A percentile compares a stretch with the other conserved stretches of the same genome.
These are phyloP conservation scores for Aleurites moluccanus DNA, from an alignment of 441 rosid genomes.

Conservation along the genomic window DNA sequence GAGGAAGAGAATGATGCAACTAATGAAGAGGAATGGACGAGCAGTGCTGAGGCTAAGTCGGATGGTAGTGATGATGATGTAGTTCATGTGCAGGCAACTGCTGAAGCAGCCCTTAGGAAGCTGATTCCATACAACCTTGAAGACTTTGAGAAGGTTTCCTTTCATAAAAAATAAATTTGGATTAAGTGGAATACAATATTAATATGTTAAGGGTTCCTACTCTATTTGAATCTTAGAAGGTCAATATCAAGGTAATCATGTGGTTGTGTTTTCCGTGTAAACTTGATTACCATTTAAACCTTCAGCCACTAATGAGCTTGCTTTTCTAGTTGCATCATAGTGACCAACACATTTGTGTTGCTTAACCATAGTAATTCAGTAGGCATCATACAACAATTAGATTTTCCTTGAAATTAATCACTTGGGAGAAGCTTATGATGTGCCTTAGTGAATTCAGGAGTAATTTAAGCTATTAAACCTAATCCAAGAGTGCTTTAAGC, in stretches of 20 bases:
- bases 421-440: background rate
- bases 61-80: slow-evolving; percentile 73
- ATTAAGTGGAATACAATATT: slow-evolving; percentile 1
- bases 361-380: background rate
- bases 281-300: background rate
- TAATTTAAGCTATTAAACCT: background rate
- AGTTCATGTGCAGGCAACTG: slow-evolving; percentile 62
- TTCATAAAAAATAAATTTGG: background rate
- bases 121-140: slow-evolving; percentile 65
- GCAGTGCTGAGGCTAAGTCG: slow-evolving; percentile 59
- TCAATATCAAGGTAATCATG: background rate
- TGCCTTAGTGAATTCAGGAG: background rate
- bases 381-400: background rate
- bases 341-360: background rate
- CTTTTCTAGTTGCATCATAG: background rate
- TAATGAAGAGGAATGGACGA: slow-evolving; percentile 74
- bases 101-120: slow-evolving; percentile 79
- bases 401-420: background rate
- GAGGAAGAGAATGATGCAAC: slow-evolving; percentile 77
- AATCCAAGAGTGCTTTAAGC: background rate
- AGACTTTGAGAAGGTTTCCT: slow-evolving; percentile 74
- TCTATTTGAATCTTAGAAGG: slow-evolving; percentile 2
- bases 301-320: background rate
- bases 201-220: background rate
- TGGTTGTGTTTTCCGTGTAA: background rate